Evolutionary conservation across 352 stramenopile species (phyloP), one percentile per base, ranked within the genome.

Genomic region (Nothophytophthora sp.): DNA sequence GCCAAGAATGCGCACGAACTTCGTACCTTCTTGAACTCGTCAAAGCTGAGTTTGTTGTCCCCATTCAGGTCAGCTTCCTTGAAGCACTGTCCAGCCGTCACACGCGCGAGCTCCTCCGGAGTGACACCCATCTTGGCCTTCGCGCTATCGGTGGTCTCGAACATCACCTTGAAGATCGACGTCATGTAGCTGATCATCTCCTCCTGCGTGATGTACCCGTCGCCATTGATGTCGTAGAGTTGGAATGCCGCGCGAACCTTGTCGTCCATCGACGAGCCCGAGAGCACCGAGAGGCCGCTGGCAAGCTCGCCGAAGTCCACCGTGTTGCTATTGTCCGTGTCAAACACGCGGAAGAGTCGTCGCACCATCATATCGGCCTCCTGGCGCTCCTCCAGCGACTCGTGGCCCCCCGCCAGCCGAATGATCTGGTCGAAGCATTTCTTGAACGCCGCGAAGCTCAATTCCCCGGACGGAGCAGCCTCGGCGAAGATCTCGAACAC

Each of bases 121-220:
- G 61, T 74, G 20, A 92, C 76, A 16, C 79, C 70, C 67, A 92
- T 90, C 40, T 88, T 88, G n/a, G 38, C 63, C 40, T 88, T 92
- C 10, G 82, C 74, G 30, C 52, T 74, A 49, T 90, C 80, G 18
- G 84, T 91, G 18, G 84, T 95, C 58, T 93, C 83, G 51, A 92
- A 93, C 85, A 96, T 95, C 43, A 95, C 85, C 48, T 86, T 86
- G 44, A 96, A 95, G 43, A 96, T 90, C 24, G 85, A 92, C 25
- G 77, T 92, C 79, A 95, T 86, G 66, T 95, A 95, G 54, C 66
- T 89, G 27, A 86, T 69, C 81, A 96, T 94, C 56, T 96, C 87
- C 38, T 92, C 81, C 50, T 88, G 60, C 25, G 81, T 89, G 37
- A 95, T 95, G 63, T 76, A 95, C 3, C 84, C 84, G 54, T 94